Conservation (phyloP, 2,329 filamentous ascomycete species). For the Cyphellophora attinorum region DNA sequence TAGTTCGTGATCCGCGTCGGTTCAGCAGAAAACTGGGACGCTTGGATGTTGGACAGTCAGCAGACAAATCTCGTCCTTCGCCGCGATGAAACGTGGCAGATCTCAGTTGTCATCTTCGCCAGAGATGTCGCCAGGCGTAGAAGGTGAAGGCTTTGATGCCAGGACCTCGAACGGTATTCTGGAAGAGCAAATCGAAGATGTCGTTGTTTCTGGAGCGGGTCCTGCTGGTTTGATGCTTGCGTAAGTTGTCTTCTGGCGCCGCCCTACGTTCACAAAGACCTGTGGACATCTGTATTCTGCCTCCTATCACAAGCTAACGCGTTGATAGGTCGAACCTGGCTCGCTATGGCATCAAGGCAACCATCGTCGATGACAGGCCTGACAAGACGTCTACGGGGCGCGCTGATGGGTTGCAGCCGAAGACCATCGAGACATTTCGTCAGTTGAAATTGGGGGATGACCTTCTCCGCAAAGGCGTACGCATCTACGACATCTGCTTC, state of each 20-base stretch:
- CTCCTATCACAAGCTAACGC: no score
- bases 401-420: slow-evolving; percentile 66
- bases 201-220: slow-evolving; percentile 33
- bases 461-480: slow-evolving; percentile 56
- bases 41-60: no score
- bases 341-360: slow-evolving; percentile 56
- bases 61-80: no score
- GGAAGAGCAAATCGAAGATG: slow-evolving; percentile 10
- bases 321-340: slow-evolving; percentile 48
- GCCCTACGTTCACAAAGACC: no score
- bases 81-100: slow-evolving; percentile 19
- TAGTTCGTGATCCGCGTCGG: not conserved
- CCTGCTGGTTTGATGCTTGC: slow-evolving; percentile 36
- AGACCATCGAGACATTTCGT: slow-evolving; percentile 67
- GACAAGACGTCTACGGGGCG: slow-evolving; percentile 59
- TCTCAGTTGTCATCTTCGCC: slow-evolving; percentile 9
- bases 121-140: slow-evolving; percentile 22
- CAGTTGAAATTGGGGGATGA: slow-evolving; percentile 65
- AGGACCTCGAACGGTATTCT: no score
- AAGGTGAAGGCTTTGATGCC: slow-evolving; percentile 20
- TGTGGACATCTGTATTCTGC: no score
- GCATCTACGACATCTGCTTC: slow-evolving; percentile 65
- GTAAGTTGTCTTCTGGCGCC: slow-evolving; percentile 21
- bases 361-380: slow-evolving; percentile 58
- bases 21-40: not conserved